Evolutionary conservation across 352 stramenopile species (phyloP).

Genomic region (Globisporangium emineosum): DNA sequence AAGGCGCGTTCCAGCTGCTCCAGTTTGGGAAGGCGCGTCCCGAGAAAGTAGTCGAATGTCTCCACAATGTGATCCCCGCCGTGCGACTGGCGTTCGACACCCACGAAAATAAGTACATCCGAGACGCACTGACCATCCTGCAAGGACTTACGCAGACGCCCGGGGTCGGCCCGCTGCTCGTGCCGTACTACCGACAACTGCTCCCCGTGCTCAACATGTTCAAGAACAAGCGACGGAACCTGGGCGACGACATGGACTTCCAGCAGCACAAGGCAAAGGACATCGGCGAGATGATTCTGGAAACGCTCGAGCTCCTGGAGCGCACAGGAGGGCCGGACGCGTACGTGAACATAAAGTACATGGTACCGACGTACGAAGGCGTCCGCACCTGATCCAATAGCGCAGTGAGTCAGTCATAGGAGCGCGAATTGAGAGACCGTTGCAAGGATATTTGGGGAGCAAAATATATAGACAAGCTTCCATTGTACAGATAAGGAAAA

Average conservation of each 20-base stretch:
- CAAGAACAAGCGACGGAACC: slow-evolving; percentile 86
- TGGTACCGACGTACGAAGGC: slow-evolving; percentile 94
- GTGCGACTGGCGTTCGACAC: slow-evolving; percentile 75
- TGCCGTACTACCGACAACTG: slow-evolving; percentile 91
- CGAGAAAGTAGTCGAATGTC: slow-evolving; percentile 57
- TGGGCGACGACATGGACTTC: slow-evolving; percentile 91
- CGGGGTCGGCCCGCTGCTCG: slow-evolving; percentile 76
- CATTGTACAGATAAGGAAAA: slow-evolving; percentile 10
- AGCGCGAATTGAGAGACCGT: not conserved
- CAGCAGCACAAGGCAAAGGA: slow-evolving; percentile 77
- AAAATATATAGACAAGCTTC: not conserved
- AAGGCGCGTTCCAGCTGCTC: slow-evolving; percentile 83
- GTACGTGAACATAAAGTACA: slow-evolving; percentile 96
- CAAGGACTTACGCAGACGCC: slow-evolving; percentile 51
- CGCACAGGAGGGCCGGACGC: slow-evolving; percentile 81
- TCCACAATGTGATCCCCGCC: slow-evolving; percentile 63
- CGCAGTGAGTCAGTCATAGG: not conserved
- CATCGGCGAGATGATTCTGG: slow-evolving; percentile 79
- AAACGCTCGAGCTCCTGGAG: slow-evolving; percentile 89
- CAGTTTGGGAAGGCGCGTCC: slow-evolving; percentile 59
- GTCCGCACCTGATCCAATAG: slow-evolving; percentile 19
- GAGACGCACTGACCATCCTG: slow-evolving; percentile 52
- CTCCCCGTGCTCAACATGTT: slow-evolving; percentile 90
- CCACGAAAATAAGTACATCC: slow-evolving; percentile 46
- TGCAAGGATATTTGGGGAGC: not conserved